These are phyloP conservation scores for Yamadazyma diddensiae DNA, from an alignment of 1,139 yeast genomes.

Conservation along the genomic window DNA sequence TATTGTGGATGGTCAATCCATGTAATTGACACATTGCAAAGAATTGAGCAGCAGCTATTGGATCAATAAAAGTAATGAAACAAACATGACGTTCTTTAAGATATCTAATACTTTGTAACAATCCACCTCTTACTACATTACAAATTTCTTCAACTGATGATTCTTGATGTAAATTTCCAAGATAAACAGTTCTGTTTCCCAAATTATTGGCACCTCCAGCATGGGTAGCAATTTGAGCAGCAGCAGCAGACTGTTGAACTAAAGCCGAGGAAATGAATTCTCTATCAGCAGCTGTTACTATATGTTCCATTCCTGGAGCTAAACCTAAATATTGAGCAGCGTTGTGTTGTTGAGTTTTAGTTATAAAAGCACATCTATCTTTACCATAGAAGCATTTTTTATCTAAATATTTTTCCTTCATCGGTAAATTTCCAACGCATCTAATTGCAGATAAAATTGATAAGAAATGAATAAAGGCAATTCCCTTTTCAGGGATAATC, in stretches of 20 bases:
- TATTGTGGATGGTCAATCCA: conserved; percentile 75
- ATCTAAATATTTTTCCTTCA: conserved; percentile 52
- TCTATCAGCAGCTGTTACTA: conserved; percentile 77
- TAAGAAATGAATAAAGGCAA: conserved; percentile 60
- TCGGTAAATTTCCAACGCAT: conserved; percentile 56
- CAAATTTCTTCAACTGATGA: conserved; percentile 90
- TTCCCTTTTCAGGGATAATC: conserved; percentile 55
- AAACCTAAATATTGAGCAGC: conserved; percentile 94
- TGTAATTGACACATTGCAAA: conserved; percentile 84
- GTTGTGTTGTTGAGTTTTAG: conserved; percentile 94
- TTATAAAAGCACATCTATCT: conserved; percentile 70
- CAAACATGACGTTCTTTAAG: conserved; percentile 84
- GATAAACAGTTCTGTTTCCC: conserved; percentile 88
- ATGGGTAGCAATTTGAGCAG: conserved; percentile 69
- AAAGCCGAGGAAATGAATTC: conserved; percentile 58
- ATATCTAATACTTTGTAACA: conserved; percentile 69
- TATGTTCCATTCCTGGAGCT: conserved; percentile 85
- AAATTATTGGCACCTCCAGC: conserved; percentile 77
- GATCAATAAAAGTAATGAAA: conserved; percentile 87
- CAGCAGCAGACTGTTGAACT: conserved; percentile 68
- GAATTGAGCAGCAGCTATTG: conserved; percentile 91
- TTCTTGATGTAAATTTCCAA: conserved; percentile 84
- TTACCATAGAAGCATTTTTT: conserved; percentile 61
- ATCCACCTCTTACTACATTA: conserved; percentile 91
- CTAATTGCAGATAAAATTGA: conserved; percentile 56